Percentiles rank a stretch among this genome's conserved stretches.
These are phyloP conservation scores for Ochromonas danica DNA, from an alignment of 108 stramenopile species.

Conservation along the genomic window DNA sequence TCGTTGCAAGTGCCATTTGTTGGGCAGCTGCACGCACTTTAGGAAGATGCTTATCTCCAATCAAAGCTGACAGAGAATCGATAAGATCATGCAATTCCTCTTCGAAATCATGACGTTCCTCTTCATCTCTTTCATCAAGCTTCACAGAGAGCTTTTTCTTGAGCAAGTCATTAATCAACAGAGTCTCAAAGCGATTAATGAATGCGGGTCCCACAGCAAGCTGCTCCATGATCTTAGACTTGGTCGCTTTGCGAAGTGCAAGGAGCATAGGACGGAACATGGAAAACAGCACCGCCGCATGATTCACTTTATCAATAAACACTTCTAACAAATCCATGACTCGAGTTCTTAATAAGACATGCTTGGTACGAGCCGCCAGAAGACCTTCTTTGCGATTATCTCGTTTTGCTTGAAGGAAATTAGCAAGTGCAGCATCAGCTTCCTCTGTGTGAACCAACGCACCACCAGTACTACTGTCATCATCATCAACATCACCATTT, in stretches of 20 bases:
- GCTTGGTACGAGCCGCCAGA: not conserved
- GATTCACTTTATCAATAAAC: not conserved
- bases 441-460: not conserved
- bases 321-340: constrained; percentile 26
- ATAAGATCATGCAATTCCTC: not conserved
- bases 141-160: not conserved
- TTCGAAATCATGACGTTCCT: not conserved
- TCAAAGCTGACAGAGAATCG: not conserved
- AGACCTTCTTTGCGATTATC: constrained; percentile 28
- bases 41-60: not conserved
- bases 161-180: not conserved
- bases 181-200: not conserved
- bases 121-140: not conserved
- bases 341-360: not conserved
- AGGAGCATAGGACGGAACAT: not conserved
- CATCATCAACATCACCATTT: constrained; percentile 5
- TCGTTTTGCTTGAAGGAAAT: not conserved
- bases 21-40: not conserved
- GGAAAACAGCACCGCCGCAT: not conserved
- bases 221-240: not conserved
- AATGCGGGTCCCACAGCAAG: not conserved
- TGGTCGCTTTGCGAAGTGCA: not conserved
- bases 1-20: not conserved
- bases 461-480: not conserved
- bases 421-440: constrained; percentile 24